Evolutionary conservation across 1,284 basidiomycete genomes (phyloP).

Genomic region (Leccinum fallax): DNA sequence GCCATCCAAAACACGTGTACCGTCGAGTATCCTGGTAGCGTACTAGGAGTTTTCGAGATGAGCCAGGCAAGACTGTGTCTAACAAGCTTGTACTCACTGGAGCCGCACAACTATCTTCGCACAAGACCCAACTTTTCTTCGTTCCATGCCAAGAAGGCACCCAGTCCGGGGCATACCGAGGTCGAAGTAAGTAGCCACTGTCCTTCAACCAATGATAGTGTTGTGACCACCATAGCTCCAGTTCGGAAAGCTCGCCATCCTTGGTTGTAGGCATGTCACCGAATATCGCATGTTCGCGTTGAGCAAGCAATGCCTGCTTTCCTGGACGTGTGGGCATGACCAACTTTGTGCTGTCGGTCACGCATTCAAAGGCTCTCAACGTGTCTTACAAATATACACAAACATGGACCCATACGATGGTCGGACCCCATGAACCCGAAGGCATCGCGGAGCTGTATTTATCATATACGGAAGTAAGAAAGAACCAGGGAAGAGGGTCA

Average conservation of each 20-base stretch:
- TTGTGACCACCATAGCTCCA: conserved; percentile 31
- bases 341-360: no score
- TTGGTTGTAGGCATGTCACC: neutral
- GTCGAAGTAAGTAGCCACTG: conserved; percentile 39
- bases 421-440: no score
- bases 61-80: neutral
- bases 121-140: conserved; percentile 9
- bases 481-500: no score
- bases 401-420: no score
- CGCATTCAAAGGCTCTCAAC: no score
- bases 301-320: neutral
- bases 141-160: conserved; percentile 36
- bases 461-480: no score
- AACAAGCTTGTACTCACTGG: neutral
- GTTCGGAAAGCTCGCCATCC: conserved; percentile 12
- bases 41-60: neutral
- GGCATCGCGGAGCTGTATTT: no score
- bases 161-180: conserved; percentile 40
- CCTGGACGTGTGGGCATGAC: no score
- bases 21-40: conserved; percentile 7
- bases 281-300: conserved; percentile 1
- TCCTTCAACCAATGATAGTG: conserved; percentile 36
- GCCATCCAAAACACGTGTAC: conserved; percentile 33
- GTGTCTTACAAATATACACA: no score
- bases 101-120: conserved; percentile 29